Evolutionary conservation across 2,329 filamentous ascomycete species (phyloP).

Genomic region (Chaetoscypha palmicola): DNA sequence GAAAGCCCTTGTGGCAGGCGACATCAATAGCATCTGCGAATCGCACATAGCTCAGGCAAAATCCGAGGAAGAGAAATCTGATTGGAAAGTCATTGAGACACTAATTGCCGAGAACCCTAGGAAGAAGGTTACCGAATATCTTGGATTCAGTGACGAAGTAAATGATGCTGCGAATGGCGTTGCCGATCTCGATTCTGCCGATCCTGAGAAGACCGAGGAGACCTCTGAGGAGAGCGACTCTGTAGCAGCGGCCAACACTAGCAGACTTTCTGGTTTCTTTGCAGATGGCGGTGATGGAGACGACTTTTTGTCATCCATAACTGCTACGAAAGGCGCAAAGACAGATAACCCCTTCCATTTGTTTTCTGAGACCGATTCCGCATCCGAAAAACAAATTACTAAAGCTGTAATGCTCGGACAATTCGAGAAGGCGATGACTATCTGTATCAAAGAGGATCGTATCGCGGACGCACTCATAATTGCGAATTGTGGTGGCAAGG

Average conservation of each 20-base stretch:
- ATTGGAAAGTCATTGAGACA: constrained; percentile 92
- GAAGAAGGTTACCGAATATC: constrained; percentile 76
- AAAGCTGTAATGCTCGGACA: constrained; percentile 81
- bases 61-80: constrained; percentile 86
- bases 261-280: constrained; percentile 71
- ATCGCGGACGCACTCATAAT: constrained; percentile 97
- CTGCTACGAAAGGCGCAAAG: constrained; percentile 84
- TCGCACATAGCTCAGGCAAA: constrained; percentile 67
- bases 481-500: constrained; percentile 90
- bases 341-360: constrained; percentile 93
- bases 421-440: constrained; percentile 82
- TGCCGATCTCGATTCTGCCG: constrained; percentile 31
- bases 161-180: constrained; percentile 47
- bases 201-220: constrained; percentile 35
- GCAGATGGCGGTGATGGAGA: constrained; percentile 66
- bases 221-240: constrained; percentile 44
- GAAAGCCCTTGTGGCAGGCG: constrained; percentile 67
- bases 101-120: constrained; percentile 80
- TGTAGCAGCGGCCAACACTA: constrained; percentile 45
- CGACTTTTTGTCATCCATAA: constrained; percentile 77
- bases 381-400: constrained; percentile 80
- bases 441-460: constrained; percentile 81
- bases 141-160: constrained; percentile 66
- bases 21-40: constrained; percentile 73
- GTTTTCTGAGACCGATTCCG: constrained; percentile 74